A percentile compares a stretch with the other conserved stretches of the same genome.
Evolutionary conservation across 116 monocot genomes (phyloP).

Genomic region (Trichopus zeylanicus): DNA sequence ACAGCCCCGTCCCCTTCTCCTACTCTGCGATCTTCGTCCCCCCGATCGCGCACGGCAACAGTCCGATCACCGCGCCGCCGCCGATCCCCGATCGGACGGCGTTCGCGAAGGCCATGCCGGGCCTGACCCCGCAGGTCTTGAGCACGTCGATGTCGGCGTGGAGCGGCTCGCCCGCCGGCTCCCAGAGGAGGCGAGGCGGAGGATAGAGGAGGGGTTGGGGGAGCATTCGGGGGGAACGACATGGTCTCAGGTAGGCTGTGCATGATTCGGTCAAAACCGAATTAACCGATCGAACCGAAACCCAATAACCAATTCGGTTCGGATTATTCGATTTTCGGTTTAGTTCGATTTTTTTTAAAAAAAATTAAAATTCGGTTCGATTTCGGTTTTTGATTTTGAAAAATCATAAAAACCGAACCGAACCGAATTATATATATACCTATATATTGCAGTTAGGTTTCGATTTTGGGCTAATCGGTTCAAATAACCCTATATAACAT

Average conservation of each 20-base stretch:
- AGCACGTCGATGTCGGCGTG: conserved; percentile 71
- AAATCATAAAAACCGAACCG: no score
- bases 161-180: conserved; percentile 51
- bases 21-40: conserved; percentile 45
- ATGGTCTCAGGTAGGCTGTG: conserved; percentile 48
- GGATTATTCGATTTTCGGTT: no score
- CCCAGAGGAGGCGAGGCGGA: conserved; percentile 55
- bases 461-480: no score
- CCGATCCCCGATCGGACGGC: not conserved
- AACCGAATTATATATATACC: no score
- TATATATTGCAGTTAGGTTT: no score
- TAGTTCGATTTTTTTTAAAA: no score
- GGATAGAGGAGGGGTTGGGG: conserved; percentile 36
- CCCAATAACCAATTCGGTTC: no score
- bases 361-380: no score
- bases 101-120: conserved; percentile 69
- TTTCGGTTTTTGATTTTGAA: no score
- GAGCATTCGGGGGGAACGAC: conserved; percentile 28
- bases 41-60: conserved; percentile 78
- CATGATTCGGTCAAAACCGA: no score
- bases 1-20: conserved; percentile 38
- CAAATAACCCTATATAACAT: no score
- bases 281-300: no score
- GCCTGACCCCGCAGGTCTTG: conserved; percentile 60
- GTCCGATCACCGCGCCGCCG: conserved; percentile 13